Evolutionary conservation across 106 monocot genomes (phyloP).

Genomic region (Platanthera zijinensis): DNA sequence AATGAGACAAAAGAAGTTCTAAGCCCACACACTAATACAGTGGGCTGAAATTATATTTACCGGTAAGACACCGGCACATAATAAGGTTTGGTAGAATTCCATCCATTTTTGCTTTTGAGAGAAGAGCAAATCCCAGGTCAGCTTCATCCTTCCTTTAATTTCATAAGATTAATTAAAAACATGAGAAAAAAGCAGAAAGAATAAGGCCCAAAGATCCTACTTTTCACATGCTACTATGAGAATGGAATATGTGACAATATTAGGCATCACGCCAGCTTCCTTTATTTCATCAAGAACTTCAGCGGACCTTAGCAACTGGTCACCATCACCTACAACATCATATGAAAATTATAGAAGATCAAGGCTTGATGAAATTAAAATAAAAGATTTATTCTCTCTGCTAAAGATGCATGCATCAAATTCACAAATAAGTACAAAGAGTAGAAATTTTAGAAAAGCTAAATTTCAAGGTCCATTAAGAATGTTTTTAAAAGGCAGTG

Average conservation of each 20-base stretch:
- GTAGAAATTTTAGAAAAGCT: background rate
- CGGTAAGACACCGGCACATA: conserved; percentile 70
- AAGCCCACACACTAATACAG: background rate
- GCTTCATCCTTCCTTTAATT: conserved; percentile 66
- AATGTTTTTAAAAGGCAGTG: background rate
- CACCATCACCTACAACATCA: conserved; percentile 69
- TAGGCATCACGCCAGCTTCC: conserved; percentile 60
- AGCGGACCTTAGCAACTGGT: conserved; percentile 55
- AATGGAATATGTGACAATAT: conserved; percentile 69
- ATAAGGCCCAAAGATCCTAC: conserved; percentile 27
- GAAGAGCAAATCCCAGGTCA: conserved; percentile 53
- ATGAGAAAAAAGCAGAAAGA: conserved; percentile 2
- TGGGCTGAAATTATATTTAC: conserved; percentile 18
- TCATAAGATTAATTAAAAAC: conserved; percentile 17
- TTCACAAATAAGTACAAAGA: background rate
- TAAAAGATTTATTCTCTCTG: background rate
- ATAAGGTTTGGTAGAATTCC: conserved; percentile 52
- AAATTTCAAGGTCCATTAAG: background rate
- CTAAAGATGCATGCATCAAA: background rate
- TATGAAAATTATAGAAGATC: background rate
- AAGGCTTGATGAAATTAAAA: background rate
- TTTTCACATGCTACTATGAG: conserved; percentile 92
- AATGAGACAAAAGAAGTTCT: background rate
- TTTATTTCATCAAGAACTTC: conserved; percentile 76
- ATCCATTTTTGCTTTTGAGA: conserved; percentile 56